Base-by-base conservation (phyloP, 2,329 filamentous ascomycete species). In the Pseudocercospora eumusae region DNA sequence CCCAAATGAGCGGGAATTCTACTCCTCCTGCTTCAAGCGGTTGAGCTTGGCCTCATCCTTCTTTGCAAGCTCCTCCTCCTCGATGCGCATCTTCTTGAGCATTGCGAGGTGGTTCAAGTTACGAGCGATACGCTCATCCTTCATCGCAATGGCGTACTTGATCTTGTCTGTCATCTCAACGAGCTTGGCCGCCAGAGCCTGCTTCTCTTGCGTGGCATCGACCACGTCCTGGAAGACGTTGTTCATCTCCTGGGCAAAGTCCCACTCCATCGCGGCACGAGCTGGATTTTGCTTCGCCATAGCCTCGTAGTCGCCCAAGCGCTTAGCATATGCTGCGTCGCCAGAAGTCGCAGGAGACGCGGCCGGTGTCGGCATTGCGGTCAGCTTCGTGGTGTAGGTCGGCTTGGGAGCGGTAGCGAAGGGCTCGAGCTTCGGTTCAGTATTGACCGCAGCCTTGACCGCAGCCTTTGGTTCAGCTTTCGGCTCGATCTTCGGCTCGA, bases 11-110 rank as follows among this genome's bases (percentile, higher is more conserved):
- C 28, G 28, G n/a, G 52, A 54, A 36, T 52, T 21, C 52, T 33
- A 54, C 52, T 54, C 52, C 21, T 33, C 27, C n/a, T 23, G 52
- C 52, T 40, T 54, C 52, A 54, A 52, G 28, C 52, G 3, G 4
- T 36, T 54, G n/a, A 54, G 52, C 52, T 15, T 54, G 7, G 52
- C 31, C 27, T 10, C 33, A 10, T 40, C 28, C 9, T 18, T 2
- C n/a, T 27, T 18, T 4, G 10, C 23, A 1, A 10, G 7, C 28
- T 54, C n/a, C 52, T 54, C 21, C 52, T 54, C 52, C 52, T 54
- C n/a, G 25, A 33, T 10, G 18, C 20, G 28, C 52, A 54, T 54
- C 28, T 40, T 18, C 28, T 54, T 54, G 18, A 54, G 3, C 3
- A 4, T 25, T 9, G 52, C 15, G 28, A 36, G n/a, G 4, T 2